Base-by-base conservation (phyloP, 2,329 filamentous ascomycete species). In the Penicillium sp. region DNA sequence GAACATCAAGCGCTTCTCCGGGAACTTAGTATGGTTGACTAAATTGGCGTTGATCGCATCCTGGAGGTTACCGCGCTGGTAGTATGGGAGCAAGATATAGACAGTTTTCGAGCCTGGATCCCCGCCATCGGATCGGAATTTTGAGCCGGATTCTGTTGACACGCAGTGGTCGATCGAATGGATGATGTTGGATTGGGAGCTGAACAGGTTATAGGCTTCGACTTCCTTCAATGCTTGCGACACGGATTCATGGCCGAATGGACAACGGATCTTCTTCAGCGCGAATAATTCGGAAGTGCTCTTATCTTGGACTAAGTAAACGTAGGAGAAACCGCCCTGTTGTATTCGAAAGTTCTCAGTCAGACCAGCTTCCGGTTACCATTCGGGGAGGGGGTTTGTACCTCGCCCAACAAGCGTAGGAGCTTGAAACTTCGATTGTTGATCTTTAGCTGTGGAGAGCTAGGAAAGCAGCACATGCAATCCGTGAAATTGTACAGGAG, bases 31-130 rank as follows among this genome's bases (percentile, higher is more conserved):
- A 68, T 95, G 89, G 71, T 97, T 97, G 71, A 99, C 92, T 46
- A 97, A 77, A 72, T 99, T 99, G 56, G 93, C 92, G 71, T 99
- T 99, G 77, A 99, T 97, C 67, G 95, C 87, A 73, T 99, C 93
- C 74, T 99, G 93, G 31, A 99, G 79, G 70, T 99, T 99, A 12
- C 93, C 93, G 58, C 92, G 80, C 62, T 90, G 80, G 75, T 96
- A 99, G 76, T 97, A 99, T 11, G 93, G 93, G 16, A 99, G 79
- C 36, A 99, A 78, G 54, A 99, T 93, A 71, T 99, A 99, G 45
- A 97, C 93, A 0, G 92, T 97, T 76, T 97, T 97, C 54, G 85
- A 82, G 39, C 82, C 81, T 1, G 84, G 77, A 28, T 75, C 72
- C 42, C 73, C 77, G 54, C 82, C 81, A 60, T 82, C 80, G 47